A percentile compares a stretch with the other conserved stretches of the same genome.
These are phyloP conservation scores for Camellia lanceoleosa DNA, from an alignment of 148 eudicot species.

Conservation along the genomic window DNA sequence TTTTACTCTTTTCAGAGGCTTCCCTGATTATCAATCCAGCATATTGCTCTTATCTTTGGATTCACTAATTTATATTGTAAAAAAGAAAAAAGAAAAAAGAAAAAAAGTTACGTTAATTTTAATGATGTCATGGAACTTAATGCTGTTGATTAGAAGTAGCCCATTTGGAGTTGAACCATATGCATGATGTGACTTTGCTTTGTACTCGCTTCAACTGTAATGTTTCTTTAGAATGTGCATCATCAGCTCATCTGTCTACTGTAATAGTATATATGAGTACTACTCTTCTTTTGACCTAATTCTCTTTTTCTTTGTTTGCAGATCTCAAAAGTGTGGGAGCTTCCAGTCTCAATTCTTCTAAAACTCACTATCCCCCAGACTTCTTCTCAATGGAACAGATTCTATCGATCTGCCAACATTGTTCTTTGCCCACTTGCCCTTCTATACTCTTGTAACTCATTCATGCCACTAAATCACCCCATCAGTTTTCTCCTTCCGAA, in stretches of 20 bases:
- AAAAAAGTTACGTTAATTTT: background rate
- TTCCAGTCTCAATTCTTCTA: slow-evolving; percentile 68
- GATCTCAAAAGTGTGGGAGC: slow-evolving; percentile 75
- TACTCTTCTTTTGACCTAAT: slow-evolving; percentile 16
- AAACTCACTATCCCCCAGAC: slow-evolving; percentile 82
- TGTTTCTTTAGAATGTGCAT: background rate
- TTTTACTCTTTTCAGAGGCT: background rate
- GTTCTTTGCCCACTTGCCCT: slow-evolving; percentile 82
- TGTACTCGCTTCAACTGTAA: background rate
- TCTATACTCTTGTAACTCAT: slow-evolving; percentile 76
- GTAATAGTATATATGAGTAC: background rate
- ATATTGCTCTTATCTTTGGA: background rate
- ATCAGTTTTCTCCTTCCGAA: slow-evolving; percentile 56
- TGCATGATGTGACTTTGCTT: background rate
- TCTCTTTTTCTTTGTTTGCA: slow-evolving; percentile 28
- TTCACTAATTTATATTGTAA: background rate
- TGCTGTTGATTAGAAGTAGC: background rate
- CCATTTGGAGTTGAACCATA: background rate
- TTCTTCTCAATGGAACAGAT: slow-evolving; percentile 76
- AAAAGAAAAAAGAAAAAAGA: background rate
- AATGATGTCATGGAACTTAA: background rate
- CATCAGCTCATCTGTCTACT: background rate
- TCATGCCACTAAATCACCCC: slow-evolving; percentile 67
- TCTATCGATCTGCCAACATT: slow-evolving; percentile 81
- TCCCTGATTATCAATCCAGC: background rate